Base-by-base conservation (phyloP, 1,139 yeast genomes). In the Hanseniaspora uvarum region DNA sequence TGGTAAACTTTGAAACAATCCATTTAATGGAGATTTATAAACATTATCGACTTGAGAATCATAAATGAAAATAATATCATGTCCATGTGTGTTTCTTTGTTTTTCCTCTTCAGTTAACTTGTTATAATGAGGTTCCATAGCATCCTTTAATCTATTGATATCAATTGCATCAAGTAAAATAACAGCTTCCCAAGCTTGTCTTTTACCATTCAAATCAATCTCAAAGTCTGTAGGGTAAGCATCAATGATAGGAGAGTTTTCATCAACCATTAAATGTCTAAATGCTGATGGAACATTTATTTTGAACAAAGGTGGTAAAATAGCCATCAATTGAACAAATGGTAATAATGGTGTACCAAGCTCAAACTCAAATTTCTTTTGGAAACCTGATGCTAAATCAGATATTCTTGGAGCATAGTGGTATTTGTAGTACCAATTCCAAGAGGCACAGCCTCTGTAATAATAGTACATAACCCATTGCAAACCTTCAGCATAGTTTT, bases 141-240 rank as follows among this genome's bases (percentile, higher is more conserved):
- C 89, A 2, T 74, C 79, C 52, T 85, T 71, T 57, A 92, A 74
- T 58, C 92, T 76, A 36, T 77, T 70, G 63, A 85, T 89, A 61
- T 94, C 97, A 53, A 92, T 96, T 73, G 94, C 94, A 12, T 94
- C 84, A 58, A 92, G 77, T 64, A 87, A 78, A n/a, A 92, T 96
- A 55, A 92, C 96, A 8, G 97, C 97, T 70, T 92, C 98, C 99
- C 99, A 92, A 51, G 86, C 83, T 7, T 94, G 95, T 55, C 89
- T 86, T 67, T 92, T 94, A 52, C 97, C 98, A 65, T 92, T 94
- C 78, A 81, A 75, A 70, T 94, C 98, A 49, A 87, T 76, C 55
- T 82, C 89, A 58, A 92, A 95, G 58, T 86, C 87, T 58, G 78
- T 76, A 4, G 99, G 99, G 65, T 94, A 92, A 63, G 88, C 89